Evolutionary conservation across 2,329 filamentous ascomycete genomes (phyloP).

Genomic region (Arthrobotrys iridis): DNA sequence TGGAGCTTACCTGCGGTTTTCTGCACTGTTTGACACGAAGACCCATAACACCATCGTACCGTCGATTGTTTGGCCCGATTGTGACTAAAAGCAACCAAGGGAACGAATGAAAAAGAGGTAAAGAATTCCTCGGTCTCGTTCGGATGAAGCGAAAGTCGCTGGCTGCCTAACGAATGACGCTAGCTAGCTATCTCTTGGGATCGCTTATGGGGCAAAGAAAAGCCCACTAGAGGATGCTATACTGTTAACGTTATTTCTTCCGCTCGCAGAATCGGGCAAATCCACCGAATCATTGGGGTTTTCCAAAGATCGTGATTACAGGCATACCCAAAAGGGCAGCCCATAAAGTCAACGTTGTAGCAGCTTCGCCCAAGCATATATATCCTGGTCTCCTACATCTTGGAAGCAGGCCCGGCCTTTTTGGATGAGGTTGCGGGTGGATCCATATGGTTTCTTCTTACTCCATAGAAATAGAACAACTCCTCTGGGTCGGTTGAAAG

Average conservation of each 20-base stretch:
- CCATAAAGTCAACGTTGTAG: slow-evolving; percentile 36
- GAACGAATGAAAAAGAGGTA: slow-evolving; percentile 41
- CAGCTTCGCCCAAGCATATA: slow-evolving; percentile 29
- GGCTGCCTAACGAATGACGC: slow-evolving; percentile 52
- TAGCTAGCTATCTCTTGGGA: slow-evolving; percentile 39
- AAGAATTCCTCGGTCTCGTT: slow-evolving; percentile 52
- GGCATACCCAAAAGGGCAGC: slow-evolving; percentile 50
- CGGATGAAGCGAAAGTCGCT: slow-evolving; percentile 51
- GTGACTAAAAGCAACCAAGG: slow-evolving; percentile 52
- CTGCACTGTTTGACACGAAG: slow-evolving; percentile 49
- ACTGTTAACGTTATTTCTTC: slow-evolving; percentile 53
- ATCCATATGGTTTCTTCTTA: slow-evolving; percentile 48
- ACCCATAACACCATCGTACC: slow-evolving; percentile 43
- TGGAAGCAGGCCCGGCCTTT: slow-evolving; percentile 32
- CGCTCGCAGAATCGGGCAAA: slow-evolving; percentile 52
- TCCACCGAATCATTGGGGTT: slow-evolving; percentile 50
- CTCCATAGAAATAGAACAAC: slow-evolving; percentile 39
- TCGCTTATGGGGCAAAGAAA: slow-evolving; percentile 45
- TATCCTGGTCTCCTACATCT: slow-evolving; percentile 32
- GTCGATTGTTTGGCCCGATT: slow-evolving; percentile 44
- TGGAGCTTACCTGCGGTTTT: slow-evolving; percentile 45
- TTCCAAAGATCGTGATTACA: slow-evolving; percentile 49
- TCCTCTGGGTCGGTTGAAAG: slow-evolving; percentile 19
- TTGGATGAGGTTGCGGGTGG: slow-evolving; percentile 30
- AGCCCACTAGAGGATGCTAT: slow-evolving; percentile 33